Evolutionary conservation across 2,329 filamentous ascomycete genomes (phyloP), one percentile per base, ranked within the genome.

Genomic region (Colletotrichum paranaense): DNA sequence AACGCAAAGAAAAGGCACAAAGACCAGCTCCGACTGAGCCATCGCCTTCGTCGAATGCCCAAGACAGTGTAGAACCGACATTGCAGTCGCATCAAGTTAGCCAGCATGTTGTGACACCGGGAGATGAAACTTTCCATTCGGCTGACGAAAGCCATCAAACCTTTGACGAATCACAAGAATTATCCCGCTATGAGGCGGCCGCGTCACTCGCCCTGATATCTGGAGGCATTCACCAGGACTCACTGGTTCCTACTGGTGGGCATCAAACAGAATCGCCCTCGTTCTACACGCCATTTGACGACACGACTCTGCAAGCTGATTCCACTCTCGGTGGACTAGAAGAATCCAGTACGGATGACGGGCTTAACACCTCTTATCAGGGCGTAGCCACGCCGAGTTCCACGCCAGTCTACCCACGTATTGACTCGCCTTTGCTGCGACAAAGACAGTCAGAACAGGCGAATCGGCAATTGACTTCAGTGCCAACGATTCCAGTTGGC

Each of bases 151-250:
- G 35, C 0, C 38, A 59, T 5, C 28, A 53, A 0, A 24, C 8
- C 1, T 30, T 35, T 0, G 8, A 53, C 6, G 55, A 24, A 16
- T 52, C 62, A 11, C 67, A 66, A 24, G 60, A 70, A 19, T 30
- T 35, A 12, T 52, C 67, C 2, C 60, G 19, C 6, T 65, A 65
- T 16, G 67, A 69, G 22, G 67, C 67, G 1, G 67, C 67, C 6
- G 59, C 67, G 4, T 69, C 67, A 16, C 3, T 69, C 3, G 30
- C 67, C 4, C 28, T 69, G 8, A 69, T 69, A 2, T 69, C 67
- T 49, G 3, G 67, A 69, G 38, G 53, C 60, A 16, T 53, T 65
- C 14, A 12, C 53, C 42, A 49, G 8, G 42, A 49, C n/a, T n/a
- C 42, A 4, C 42, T n/a, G 42, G 6, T 22, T 19, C 2, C 19